phyloP scores from a whole-genome alignment of 78 protist genomes.

The Chrysochromulina tobinii region DNA sequence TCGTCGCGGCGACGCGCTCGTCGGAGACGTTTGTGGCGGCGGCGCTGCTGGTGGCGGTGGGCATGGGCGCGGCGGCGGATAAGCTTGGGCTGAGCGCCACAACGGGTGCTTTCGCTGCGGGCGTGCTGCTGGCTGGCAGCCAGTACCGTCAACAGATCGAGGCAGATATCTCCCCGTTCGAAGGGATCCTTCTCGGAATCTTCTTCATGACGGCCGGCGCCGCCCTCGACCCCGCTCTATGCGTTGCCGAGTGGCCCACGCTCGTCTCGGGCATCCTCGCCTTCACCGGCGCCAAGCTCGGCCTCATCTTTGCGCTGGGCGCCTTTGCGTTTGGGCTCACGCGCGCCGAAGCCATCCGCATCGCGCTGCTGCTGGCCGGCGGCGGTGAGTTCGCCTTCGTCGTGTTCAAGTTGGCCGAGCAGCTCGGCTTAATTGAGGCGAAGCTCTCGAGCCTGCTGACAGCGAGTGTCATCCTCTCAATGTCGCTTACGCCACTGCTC shows the following conservation, averaged over 20 bases:
- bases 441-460: neutral
- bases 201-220: conserved; percentile 4
- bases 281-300: neutral
- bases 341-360: neutral
- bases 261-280: neutral
- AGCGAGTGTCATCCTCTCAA: neutral
- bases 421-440: neutral
- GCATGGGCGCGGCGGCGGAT: neutral
- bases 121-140: neutral
- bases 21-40: neutral
- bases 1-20: neutral
- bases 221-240: neutral
- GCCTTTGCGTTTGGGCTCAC: neutral
- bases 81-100: neutral
- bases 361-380: neutral
- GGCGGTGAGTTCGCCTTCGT: neutral
- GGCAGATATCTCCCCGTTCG: neutral
- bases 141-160: neutral
- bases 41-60: neutral
- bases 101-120: neutral
- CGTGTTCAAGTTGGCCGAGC: neutral
- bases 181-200: neutral
- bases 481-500: neutral
- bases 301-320: neutral
- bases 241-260: neutral